These are phyloP conservation scores for Coprinopsis strossmayeri DNA, from an alignment of 768 basidiomycete genomes.

Conservation along the genomic window DNA sequence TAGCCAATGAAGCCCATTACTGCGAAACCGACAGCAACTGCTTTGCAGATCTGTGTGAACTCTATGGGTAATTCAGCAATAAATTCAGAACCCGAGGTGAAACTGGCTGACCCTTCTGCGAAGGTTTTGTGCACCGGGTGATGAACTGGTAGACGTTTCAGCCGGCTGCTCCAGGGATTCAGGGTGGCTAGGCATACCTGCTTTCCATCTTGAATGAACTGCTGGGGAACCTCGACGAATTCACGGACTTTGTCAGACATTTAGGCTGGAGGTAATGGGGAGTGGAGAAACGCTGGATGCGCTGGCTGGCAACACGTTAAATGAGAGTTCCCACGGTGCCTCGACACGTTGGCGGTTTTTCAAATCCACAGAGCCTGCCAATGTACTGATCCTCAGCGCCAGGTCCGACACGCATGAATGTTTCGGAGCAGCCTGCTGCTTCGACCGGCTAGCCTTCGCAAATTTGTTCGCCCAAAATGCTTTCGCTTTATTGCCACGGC, in stretches of 20 bases:
- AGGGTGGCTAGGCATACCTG: constrained; percentile 57
- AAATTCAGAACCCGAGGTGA: background rate
- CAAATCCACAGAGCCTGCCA: too few species aligned
- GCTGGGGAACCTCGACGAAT: constrained; percentile 84
- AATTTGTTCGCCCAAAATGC: constrained; percentile 12
- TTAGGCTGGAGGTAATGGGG: constrained; percentile 24
- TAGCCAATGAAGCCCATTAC: constrained; percentile 99
- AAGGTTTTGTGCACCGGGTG: constrained; percentile 96
- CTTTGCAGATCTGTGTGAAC: constrained; percentile 90
- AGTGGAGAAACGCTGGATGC: constrained; percentile 15
- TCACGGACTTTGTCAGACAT: constrained; percentile 93
- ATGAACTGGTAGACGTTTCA: constrained; percentile 64
- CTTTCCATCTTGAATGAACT: constrained; percentile 89
- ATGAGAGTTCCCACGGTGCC: constrained; percentile 26
- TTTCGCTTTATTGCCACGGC: background rate
- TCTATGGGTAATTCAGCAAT: constrained; percentile 51
- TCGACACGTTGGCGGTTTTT: constrained; percentile 25
- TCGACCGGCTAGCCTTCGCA: constrained; percentile 25
- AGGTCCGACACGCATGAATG: constrained; percentile 52
- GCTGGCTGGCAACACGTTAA: constrained; percentile 24
- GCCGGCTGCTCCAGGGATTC: too few species aligned
- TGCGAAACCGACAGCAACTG: constrained; percentile 94
- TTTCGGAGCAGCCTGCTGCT: constrained; percentile 40
- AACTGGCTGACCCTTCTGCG: constrained; percentile 71
- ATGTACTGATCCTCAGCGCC: too few species aligned